Evolutionary conservation across 257 asterid species (phyloP), one percentile per base, ranked within the genome.

Genomic region (Solanum chmielewskii): DNA sequence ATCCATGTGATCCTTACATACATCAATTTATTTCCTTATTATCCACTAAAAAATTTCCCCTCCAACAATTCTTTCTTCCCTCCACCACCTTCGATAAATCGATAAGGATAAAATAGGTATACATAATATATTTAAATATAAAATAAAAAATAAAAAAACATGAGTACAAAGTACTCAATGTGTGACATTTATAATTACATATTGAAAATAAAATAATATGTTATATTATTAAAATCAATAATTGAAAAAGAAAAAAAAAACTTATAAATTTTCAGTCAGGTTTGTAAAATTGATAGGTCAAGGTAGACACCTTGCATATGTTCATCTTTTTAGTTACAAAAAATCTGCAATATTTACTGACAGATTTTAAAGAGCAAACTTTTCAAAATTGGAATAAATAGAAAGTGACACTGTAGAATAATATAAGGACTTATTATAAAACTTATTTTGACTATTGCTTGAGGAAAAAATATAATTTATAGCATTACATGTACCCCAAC

Each of bases 281-380:
- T 9, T 77, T 44, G 25, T 77, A 11, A 5, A 77, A 77, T 77
- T 77, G 64, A 77, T 77, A 25, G 9, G 64, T 25, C 64, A 77
- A 31, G 64, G 10, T 77, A 62, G 6, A 8, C 5, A 25, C 60
- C 64, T 13, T 77, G 25, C 41, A n/a, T 14, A 44, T 44, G 84
- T 77, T 77, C 39, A 77, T 44, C 64, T 44, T 44, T 77, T 77
- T 11, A 44, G 83, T 47, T 44, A 77, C 83, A 77, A 35, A 77
- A 77, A 20, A 25, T 44, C 60, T 42, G 15, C 37, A 42, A 62
- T 33, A 20, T 18, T 47, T 62, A 44, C 64, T 25, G n/a, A 77
- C 62, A 77, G 59, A 44, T 77, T 77, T 77, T 44, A 14, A 44
- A 77, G 83, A 44, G 84, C n/a, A 44, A 77, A 77, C 41, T 77